A percentile compares a stretch with the other conserved stretches of the same genome.
Conservation (phyloP, 2,329 filamentous ascomycete genomes). For the Trichoderma koningii region DNA sequence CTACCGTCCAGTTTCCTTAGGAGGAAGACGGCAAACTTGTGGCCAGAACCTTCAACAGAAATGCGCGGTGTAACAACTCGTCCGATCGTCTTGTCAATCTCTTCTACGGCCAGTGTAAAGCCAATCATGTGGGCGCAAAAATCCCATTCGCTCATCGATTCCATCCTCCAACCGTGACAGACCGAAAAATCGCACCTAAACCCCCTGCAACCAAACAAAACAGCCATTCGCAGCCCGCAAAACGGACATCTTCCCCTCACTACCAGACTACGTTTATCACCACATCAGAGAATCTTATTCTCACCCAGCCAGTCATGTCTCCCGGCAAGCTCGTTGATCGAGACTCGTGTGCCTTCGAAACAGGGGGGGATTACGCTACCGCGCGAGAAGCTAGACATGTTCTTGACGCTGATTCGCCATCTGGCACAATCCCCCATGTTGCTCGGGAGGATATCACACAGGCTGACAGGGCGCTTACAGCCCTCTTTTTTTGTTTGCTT, state of each 20-base stretch:
- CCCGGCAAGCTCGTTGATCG: not conserved
- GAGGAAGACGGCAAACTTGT: not conserved
- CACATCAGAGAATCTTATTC: not conserved
- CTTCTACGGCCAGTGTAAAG: not conserved
- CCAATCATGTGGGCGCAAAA: not conserved
- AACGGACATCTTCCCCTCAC: not conserved
- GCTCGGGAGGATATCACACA: slow-evolving; percentile 19
- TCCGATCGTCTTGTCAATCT: not conserved
- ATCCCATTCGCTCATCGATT: not conserved
- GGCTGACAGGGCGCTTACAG: slow-evolving; percentile 17
- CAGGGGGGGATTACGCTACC: slow-evolving; percentile 2
- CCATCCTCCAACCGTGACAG: not conserved
- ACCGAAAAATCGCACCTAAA: not conserved
- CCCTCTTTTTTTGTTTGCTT: not conserved
- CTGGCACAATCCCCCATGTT: slow-evolving; percentile 8
- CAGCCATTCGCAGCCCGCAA: not conserved
- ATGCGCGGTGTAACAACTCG: not conserved
- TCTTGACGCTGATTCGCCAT: slow-evolving; percentile 14
- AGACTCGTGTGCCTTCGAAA: not conserved
- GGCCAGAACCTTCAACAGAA: not conserved
- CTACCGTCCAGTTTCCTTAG: not conserved
- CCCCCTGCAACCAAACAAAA: not conserved
- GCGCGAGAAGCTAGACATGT: slow-evolving; percentile 4
- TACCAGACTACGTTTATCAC: not conserved
- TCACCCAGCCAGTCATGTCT: not conserved